phyloP scores from a whole-genome alignment of 164 flowering plant species.

The Litsea cubeba region DNA sequence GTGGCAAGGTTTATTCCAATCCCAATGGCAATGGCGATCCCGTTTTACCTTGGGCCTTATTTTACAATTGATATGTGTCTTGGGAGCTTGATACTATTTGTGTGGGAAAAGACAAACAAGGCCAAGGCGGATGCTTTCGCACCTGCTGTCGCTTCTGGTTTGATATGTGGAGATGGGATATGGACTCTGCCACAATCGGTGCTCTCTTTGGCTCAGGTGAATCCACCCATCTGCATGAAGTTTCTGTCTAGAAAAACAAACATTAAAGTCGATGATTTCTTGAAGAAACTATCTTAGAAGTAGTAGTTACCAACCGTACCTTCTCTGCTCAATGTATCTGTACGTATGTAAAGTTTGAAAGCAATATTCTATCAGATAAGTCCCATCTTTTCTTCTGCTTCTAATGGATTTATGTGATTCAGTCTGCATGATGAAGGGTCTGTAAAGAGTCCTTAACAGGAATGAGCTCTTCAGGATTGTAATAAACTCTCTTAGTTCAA shows the following conservation, averaged over 20 bases:
- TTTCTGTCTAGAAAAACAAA: conserved; percentile 36
- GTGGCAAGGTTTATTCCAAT: conserved; percentile 37
- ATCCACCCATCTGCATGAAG: conserved; percentile 56
- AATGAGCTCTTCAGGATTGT: no score
- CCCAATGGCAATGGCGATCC: conserved; percentile 69
- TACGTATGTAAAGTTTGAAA: neutral
- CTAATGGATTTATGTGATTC: neutral
- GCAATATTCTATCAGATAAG: neutral
- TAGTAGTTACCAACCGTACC: neutral
- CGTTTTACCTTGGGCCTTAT: conserved; percentile 49
- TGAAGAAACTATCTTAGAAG: conserved; percentile 9
- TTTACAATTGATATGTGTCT: conserved; percentile 57
- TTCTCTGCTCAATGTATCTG: neutral
- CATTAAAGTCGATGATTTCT: conserved; percentile 30
- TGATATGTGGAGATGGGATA: conserved; percentile 57
- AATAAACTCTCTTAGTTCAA: no score
- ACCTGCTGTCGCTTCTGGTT: conserved; percentile 56
- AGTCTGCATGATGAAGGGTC: no score
- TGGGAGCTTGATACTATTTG: conserved; percentile 49
- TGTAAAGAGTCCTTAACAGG: no score
- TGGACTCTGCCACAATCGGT: conserved; percentile 54
- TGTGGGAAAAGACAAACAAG: conserved; percentile 40
- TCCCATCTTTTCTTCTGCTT: neutral
- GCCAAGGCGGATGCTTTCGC: conserved; percentile 45
- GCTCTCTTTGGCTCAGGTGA: conserved; percentile 37